Evolutionary conservation across 305 asterid genomes (phyloP).

Genomic region (Rubia peregrina): DNA sequence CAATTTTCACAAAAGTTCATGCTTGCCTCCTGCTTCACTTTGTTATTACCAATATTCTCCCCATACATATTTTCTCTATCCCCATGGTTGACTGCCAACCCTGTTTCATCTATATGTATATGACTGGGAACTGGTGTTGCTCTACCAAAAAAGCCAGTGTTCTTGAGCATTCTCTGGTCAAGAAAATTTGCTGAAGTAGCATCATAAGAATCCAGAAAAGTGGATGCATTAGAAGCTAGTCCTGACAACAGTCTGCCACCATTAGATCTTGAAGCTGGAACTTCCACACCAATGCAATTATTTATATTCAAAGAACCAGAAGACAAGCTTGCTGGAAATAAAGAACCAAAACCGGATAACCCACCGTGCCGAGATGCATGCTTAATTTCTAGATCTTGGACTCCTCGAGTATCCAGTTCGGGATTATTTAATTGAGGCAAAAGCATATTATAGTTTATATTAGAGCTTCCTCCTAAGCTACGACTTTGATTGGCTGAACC

Average conservation of each 20-base stretch:
- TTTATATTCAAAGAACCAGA: slow-evolving; percentile 34
- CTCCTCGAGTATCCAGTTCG: slow-evolving; percentile 32
- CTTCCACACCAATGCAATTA: slow-evolving; percentile 28
- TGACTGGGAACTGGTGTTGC: slow-evolving; percentile 54
- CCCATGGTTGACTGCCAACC: slow-evolving; percentile 24
- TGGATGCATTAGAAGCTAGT: slow-evolving; percentile 24
- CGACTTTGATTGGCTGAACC: slow-evolving; percentile 33
- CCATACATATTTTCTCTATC: slow-evolving; percentile 32
- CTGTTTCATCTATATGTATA: slow-evolving; percentile 49
- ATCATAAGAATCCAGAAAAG: slow-evolving; percentile 30
- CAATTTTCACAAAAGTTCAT: slow-evolving; percentile 38
- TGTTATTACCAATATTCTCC: slow-evolving; percentile 30
- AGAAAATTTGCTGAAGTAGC: slow-evolving; percentile 22
- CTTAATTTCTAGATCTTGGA: slow-evolving; percentile 32
- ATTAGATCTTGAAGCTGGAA: slow-evolving; percentile 31
- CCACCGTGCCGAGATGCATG: slow-evolving; percentile 25
- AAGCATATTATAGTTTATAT: slow-evolving; percentile 30
- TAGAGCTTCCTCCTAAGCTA: slow-evolving; percentile 31
- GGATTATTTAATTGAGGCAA: slow-evolving; percentile 37
- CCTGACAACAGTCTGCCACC: slow-evolving; percentile 26
- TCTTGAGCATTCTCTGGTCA: slow-evolving; percentile 35
- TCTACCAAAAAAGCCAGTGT: slow-evolving; percentile 31
- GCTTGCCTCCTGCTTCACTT: slow-evolving; percentile 59
- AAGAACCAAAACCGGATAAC: slow-evolving; percentile 35
- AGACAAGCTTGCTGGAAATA: slow-evolving; percentile 29